phyloP scores from a whole-genome alignment of 225 moss, liverwort and hornwort genomes.

The Bryoerythrophyllum caledonicum region DNA sequence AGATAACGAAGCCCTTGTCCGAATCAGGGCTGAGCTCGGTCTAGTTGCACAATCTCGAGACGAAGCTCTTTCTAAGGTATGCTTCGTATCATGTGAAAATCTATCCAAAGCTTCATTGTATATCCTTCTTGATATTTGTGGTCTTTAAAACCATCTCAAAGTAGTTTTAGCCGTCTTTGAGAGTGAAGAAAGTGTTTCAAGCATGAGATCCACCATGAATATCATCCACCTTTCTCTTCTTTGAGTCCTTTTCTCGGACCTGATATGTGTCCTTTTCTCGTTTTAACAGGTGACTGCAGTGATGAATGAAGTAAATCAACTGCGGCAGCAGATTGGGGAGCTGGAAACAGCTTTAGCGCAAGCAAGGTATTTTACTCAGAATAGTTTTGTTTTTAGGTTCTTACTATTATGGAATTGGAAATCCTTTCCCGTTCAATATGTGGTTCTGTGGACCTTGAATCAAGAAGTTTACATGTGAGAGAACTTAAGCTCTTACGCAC shows the following conservation, averaged over 20 bases:
- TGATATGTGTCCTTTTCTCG: neutral
- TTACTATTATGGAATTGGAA: neutral
- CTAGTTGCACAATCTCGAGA: constrained; percentile 41
- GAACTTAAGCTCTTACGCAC: too few relatives aligned
- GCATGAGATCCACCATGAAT: too few relatives aligned
- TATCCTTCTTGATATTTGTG: too few relatives aligned
- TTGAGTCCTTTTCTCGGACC: neutral
- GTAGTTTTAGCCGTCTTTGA: too few relatives aligned
- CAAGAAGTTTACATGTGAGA: constrained; percentile 10
- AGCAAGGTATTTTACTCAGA: constrained; percentile 55
- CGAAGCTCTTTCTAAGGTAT: constrained; percentile 36
- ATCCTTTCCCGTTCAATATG: neutral
- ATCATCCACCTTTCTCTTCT: too few relatives aligned
- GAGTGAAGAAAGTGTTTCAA: too few relatives aligned
- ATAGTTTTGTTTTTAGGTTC: neutral
- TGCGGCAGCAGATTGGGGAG: constrained; percentile 65
- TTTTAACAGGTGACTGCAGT: constrained; percentile 58
- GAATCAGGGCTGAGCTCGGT: constrained; percentile 47
- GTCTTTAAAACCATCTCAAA: too few relatives aligned
- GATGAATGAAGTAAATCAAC: constrained; percentile 51
- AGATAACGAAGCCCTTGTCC: constrained; percentile 52
- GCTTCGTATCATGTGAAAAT: neutral
- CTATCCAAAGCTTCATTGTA: too few relatives aligned
- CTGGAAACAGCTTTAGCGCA: constrained; percentile 52
- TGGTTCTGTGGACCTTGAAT: constrained; percentile 3